phyloP scores from a whole-genome alignment of 495 filamentous ascomycete species.

The Haplographium delicatum region DNA sequence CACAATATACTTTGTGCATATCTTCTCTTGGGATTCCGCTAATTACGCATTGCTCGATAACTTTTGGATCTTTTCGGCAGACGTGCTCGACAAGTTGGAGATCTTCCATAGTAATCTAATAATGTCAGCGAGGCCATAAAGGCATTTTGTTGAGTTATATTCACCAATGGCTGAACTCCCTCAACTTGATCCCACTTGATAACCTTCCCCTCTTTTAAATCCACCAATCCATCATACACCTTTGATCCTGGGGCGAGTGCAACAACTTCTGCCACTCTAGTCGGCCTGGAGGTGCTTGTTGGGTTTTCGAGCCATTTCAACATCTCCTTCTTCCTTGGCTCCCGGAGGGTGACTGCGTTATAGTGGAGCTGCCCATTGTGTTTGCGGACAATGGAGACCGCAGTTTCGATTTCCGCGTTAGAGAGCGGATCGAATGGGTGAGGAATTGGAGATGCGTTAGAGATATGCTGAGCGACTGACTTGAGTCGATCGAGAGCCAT shows the following conservation, averaged over 20 bases:
- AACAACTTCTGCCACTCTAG: conserved; percentile 76
- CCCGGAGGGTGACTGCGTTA: conserved; percentile 85
- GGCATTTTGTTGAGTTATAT: too few species aligned
- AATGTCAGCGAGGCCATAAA: conserved; percentile 15
- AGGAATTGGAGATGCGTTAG: conserved; percentile 46
- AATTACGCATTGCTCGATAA: conserved; percentile 88
- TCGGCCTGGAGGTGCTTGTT: conserved; percentile 55
- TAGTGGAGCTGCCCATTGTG: conserved; percentile 70
- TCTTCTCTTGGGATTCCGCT: conserved; percentile 81
- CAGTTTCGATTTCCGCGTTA: conserved; percentile 69
- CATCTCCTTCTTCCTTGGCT: conserved; percentile 87
- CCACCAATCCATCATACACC: conserved; percentile 81
- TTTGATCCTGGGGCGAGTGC: conserved; percentile 75
- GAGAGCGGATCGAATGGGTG: conserved; percentile 87
- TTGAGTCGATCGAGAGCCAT: conserved; percentile 68
- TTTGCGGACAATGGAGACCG: conserved; percentile 63
- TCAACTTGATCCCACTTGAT: conserved; percentile 70
- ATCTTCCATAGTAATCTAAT: conserved; percentile 89
- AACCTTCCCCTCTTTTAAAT: conserved; percentile 67
- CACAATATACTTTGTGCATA: conserved; percentile 42
- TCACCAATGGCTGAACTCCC: conserved; percentile 77
- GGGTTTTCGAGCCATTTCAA: conserved; percentile 70
- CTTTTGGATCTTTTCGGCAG: conserved; percentile 73
- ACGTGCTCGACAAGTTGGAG: conserved; percentile 81
- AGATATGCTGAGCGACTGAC: conserved; percentile 62